phyloP scores from a whole-genome alignment of 192 early-diverging fungal genomes.

The Rhizoclosmatium sp. region DNA sequence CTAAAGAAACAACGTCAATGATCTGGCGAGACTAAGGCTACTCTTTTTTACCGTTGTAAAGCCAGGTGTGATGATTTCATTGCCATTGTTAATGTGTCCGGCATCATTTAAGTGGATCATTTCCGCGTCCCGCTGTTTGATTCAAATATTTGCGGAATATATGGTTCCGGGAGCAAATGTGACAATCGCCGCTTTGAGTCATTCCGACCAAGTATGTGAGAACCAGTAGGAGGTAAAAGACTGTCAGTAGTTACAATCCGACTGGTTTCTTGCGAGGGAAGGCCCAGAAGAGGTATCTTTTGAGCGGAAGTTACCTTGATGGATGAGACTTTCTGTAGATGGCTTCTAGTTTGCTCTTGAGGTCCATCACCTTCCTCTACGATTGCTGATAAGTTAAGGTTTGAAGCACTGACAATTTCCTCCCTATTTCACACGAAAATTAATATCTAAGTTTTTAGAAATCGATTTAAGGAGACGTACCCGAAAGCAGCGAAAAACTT shows the following conservation, averaged over 20 bases:
- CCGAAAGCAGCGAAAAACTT: constrained; percentile 31
- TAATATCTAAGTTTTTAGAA: too few relatives aligned
- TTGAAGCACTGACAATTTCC: constrained; percentile 7
- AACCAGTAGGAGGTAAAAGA: background rate
- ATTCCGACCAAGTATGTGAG: background rate
- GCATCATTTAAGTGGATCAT: too few relatives aligned
- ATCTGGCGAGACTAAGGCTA: too few relatives aligned
- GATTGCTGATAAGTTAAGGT: background rate
- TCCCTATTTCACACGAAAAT: background rate
- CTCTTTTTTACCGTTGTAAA: too few relatives aligned
- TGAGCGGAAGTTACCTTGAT: background rate
- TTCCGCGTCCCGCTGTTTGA: too few relatives aligned
- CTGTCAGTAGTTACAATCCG: background rate
- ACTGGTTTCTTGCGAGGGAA: background rate
- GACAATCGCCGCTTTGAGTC: background rate
- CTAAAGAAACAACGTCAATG: background rate
- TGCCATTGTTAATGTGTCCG: too few relatives aligned
- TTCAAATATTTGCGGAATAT: background rate
- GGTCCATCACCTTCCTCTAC: background rate
- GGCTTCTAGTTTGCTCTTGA: background rate
- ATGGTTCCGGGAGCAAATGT: background rate
- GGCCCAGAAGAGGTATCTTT: background rate
- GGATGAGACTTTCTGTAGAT: background rate
- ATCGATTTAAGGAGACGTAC: background rate
- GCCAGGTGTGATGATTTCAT: too few relatives aligned